phyloP scores from a whole-genome alignment of 257 asterid genomes.

The Solanum arcanum region DNA sequence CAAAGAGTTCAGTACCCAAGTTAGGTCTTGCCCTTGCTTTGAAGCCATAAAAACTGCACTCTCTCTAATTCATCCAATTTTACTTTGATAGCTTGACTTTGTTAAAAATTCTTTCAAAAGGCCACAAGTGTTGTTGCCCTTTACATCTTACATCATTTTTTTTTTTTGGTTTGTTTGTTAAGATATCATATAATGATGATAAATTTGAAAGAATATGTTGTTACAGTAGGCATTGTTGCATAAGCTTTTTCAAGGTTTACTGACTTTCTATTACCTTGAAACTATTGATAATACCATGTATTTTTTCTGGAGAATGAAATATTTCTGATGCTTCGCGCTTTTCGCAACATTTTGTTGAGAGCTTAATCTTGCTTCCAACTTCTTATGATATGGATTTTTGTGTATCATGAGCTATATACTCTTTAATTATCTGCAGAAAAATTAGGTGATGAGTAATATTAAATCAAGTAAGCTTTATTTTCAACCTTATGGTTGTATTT shows the following conservation, averaged over 20 bases:
- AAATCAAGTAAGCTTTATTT: not conserved
- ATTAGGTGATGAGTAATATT: not conserved
- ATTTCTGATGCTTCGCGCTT: not conserved
- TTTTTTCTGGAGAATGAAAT: not conserved
- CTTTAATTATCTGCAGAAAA: not conserved
- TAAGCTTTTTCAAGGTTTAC: not conserved
- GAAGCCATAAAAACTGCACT: constrained; percentile 45
- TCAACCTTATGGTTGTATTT: not conserved
- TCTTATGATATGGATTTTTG: not conserved
- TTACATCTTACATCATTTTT: constrained; percentile 3
- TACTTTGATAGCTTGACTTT: constrained; percentile 2
- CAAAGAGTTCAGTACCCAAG: constrained; percentile 34
- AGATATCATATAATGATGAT: constrained; percentile 17
- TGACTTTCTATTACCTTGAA: not conserved
- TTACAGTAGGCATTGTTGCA: not conserved
- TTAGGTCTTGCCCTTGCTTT: constrained; percentile 64
- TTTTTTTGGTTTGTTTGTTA: constrained; percentile 2
- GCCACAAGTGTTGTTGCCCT: constrained; percentile 11
- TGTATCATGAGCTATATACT: not conserved
- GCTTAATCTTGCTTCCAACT: not conserved
- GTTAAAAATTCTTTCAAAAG: not conserved
- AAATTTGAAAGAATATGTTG: constrained; percentile 6
- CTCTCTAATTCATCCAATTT: constrained; percentile 1
- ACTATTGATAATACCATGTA: not conserved
- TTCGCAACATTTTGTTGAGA: not conserved